Evolutionary conservation across 192 early-diverging fungal species (phyloP), one percentile per base, ranked within the genome.

Genomic region (Fimicolochytrium jonesii): DNA sequence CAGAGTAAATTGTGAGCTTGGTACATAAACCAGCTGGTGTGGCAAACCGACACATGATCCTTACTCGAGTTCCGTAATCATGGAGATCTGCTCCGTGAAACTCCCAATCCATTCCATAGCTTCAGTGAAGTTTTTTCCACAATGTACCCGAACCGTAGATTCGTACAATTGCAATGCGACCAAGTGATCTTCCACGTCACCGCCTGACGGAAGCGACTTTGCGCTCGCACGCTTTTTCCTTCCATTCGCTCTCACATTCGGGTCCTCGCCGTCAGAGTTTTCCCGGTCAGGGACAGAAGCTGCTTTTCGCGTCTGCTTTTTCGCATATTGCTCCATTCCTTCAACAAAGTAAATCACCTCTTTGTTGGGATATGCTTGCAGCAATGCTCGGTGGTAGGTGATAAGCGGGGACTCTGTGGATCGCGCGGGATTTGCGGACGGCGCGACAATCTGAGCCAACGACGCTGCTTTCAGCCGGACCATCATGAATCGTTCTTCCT

Each of bases 41-140:
- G 9, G n/a, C 37, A 41, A 41, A 41, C 37, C 9, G 9, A 41
- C 37, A 11, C n/a, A 11, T 41, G 37, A 11, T 39, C 6, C 43
- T 66, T 67, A 68, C 68, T 36, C 37, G 11, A 60, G 36, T 54
- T 74, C 72, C 4, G 67, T 62, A 13, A 53, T 22, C 36, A 71
- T 4, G 6, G 62, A 32, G 28, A 74, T 72, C 56, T 74, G 67
- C 6, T 66, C 59, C 4, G 66, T 66, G 31, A 74, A 70, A 1
- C 31, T 35, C 17, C 23, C 17, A 30, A 74, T 59, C 60, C 64
- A 74, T 10, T 49, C 56, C 6, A 52, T 26, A 2, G 57, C n/a
- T 34, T 70, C 68, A 22, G 59, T 30, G 31, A 18, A 44, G 23
- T 36, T 54, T 26, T 23, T 29, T 11, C 44, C 26, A 47, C 18